A percentile compares a stretch with the other conserved stretches of the same genome.
phyloP scores from a whole-genome alignment of 2,329 filamentous ascomycete species.

The Alternaria incomplexa region DNA sequence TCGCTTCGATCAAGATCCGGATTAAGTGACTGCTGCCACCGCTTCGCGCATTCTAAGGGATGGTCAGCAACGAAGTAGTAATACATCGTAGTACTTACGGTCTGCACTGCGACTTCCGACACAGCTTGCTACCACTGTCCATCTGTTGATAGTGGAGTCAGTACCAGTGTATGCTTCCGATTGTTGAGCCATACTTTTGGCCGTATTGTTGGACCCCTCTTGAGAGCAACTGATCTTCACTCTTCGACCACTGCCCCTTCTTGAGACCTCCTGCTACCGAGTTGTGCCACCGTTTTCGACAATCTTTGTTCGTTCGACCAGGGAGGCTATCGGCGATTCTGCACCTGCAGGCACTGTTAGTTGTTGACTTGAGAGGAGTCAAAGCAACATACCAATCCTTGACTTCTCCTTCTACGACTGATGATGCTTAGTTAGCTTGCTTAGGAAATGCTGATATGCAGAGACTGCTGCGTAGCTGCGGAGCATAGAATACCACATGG shows the following conservation, averaged over 20 bases:
- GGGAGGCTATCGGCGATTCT: conserved; percentile 47
- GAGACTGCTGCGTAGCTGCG: not conserved
- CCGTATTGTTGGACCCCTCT: conserved; percentile 47
- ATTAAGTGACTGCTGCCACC: conserved; percentile 55
- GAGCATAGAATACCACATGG: not conserved
- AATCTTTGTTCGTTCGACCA: conserved; percentile 54
- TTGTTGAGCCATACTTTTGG: conserved; percentile 35
- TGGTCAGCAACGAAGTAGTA: not conserved
- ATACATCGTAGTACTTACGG: conserved; percentile 35
- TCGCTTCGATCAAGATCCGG: conserved; percentile 50
- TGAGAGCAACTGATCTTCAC: conserved; percentile 43
- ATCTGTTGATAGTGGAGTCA: conserved; percentile 34
- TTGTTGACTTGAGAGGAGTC: not conserved
- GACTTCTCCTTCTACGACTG: conserved; percentile 28
- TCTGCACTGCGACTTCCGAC: conserved; percentile 50
- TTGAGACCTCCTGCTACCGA: conserved; percentile 47
- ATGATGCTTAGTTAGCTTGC: not conserved
- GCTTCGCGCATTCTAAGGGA: conserved; percentile 54
- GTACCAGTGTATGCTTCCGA: not conserved
- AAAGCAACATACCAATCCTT: conserved; percentile 35
- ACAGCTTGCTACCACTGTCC: conserved; percentile 51
- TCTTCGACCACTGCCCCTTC: conserved; percentile 51
- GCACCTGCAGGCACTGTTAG: conserved; percentile 34
- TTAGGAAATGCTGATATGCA: not conserved
- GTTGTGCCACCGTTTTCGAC: conserved; percentile 54